Evolutionary conservation across 2,329 filamentous ascomycete genomes (phyloP).

Genomic region (Fusarium nematophilum): DNA sequence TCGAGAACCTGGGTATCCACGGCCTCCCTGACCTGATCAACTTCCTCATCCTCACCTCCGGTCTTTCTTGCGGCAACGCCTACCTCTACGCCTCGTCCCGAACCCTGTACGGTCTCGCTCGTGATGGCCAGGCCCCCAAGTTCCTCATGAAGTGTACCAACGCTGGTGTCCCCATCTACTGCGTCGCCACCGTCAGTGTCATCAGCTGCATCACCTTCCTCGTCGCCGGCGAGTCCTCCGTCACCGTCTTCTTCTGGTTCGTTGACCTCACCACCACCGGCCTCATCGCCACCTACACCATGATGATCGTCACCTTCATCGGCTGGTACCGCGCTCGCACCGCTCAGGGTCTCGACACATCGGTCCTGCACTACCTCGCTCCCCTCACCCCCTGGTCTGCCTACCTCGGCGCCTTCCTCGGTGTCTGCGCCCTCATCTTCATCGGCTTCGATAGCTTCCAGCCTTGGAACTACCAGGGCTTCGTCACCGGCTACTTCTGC

Average conservation of each 20-base stretch:
- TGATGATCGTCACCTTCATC: slow-evolving; percentile 55
- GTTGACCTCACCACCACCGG: slow-evolving; percentile 66
- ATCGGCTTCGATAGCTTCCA: slow-evolving; percentile 68
- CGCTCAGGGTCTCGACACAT: slow-evolving; percentile 59
- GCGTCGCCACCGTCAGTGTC: slow-evolving; percentile 59
- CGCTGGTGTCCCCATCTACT: slow-evolving; percentile 68
- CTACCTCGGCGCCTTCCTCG: slow-evolving; percentile 60
- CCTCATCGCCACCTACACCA: slow-evolving; percentile 66
- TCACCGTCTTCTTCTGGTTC: slow-evolving; percentile 64
- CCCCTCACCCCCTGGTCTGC: slow-evolving; percentile 63
- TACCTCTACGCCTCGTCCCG: slow-evolving; percentile 60
- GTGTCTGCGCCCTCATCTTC: slow-evolving; percentile 62
- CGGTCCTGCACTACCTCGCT: slow-evolving; percentile 61
- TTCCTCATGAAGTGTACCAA: slow-evolving; percentile 68
- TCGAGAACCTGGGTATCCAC: slow-evolving; percentile 62
- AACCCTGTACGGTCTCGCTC: slow-evolving; percentile 61
- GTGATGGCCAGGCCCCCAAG: slow-evolving; percentile 57
- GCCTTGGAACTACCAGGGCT: slow-evolving; percentile 60
- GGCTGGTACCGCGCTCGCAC: slow-evolving; percentile 61
- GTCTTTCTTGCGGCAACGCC: slow-evolving; percentile 57
- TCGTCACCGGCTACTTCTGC: slow-evolving; percentile 66
- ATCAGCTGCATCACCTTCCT: slow-evolving; percentile 64
- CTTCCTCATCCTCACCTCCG: slow-evolving; percentile 69
- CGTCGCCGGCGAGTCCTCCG: slow-evolving; percentile 57
- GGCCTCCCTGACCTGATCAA: slow-evolving; percentile 67